Evolutionary conservation across 2,329 filamentous ascomycete genomes (phyloP).

Genomic region (Colletotrichum spaethianum): DNA sequence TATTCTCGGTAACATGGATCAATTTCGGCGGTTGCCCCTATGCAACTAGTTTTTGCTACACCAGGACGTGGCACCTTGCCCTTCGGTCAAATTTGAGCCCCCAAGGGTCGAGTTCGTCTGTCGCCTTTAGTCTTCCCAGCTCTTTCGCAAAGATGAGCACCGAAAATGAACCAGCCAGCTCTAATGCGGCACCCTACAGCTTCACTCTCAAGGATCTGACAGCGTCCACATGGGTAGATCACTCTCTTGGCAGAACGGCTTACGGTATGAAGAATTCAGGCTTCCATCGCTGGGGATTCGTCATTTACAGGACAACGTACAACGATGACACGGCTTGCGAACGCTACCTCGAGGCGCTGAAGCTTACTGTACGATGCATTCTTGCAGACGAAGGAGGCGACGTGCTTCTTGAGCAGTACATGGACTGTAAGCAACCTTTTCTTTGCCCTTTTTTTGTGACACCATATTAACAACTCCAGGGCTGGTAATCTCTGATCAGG

Average conservation of each 20-base stretch:
- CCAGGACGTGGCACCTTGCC: background rate
- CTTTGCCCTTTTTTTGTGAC: background rate
- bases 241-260: background rate
- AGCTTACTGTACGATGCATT: background rate
- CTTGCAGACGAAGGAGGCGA: background rate
- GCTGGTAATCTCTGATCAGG: conserved; percentile 19
- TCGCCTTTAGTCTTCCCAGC: no score
- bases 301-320: conserved; percentile 41
- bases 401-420: conserved; percentile 20
- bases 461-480: background rate
- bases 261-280: background rate
- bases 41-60: background rate
- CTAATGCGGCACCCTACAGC: background rate
- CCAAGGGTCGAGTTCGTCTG: background rate
- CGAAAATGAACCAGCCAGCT: background rate
- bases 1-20: background rate
- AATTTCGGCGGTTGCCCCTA: background rate
- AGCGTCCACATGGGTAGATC: background rate
- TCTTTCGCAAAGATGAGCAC: conserved; percentile 5
- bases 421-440: conserved; percentile 10
- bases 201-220: conserved; percentile 2
- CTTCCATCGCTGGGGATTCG: conserved; percentile 41
- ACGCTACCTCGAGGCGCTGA: conserved; percentile 4
- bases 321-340: conserved; percentile 34
- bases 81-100: background rate